Percentiles rank a stretch among this genome's conserved stretches.
Conservation (phyloP, 2,329 filamentous ascomycete genomes). For the Colletotrichum lupini region DNA sequence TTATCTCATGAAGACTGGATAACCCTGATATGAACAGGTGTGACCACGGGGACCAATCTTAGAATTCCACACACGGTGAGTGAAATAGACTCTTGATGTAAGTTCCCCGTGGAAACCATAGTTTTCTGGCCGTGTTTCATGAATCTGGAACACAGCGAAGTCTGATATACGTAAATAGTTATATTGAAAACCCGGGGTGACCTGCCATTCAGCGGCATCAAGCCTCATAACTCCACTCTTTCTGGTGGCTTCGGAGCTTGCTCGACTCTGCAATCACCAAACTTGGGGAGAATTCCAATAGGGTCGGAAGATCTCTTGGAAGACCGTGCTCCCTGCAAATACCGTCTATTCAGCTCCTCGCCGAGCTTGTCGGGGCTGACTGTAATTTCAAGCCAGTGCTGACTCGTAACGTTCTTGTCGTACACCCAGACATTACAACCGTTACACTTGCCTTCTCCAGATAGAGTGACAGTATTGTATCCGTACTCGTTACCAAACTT, state of each 20-base stretch:
- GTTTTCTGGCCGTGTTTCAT: no score
- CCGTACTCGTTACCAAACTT: conserved; percentile 50
- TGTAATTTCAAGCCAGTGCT: conserved; percentile 52
- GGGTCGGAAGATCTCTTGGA: conserved; percentile 2
- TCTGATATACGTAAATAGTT: no score
- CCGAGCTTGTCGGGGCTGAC: conserved; percentile 41
- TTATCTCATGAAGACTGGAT: no score
- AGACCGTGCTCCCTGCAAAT: conserved; percentile 41
- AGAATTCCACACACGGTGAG: no score
- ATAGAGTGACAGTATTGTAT: conserved; percentile 50
- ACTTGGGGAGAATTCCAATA: background rate
- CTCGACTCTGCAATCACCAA: conserved; percentile 15
- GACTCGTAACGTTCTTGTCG: conserved; percentile 47
- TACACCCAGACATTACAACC: conserved; percentile 56
- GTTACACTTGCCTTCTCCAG: conserved; percentile 36
- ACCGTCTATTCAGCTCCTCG: conserved; percentile 43
- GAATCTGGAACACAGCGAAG: no score
- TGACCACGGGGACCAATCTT: no score
- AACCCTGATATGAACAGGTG: no score
- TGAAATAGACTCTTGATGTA: no score
- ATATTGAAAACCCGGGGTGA: no score
- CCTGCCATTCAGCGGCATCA: background rate
- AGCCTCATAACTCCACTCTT: background rate
- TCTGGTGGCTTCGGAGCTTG: background rate
- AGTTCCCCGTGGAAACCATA: no score